Evolutionary conservation across 106 monocot species (phyloP).

Genomic region (Dendrobium huoshanense): DNA sequence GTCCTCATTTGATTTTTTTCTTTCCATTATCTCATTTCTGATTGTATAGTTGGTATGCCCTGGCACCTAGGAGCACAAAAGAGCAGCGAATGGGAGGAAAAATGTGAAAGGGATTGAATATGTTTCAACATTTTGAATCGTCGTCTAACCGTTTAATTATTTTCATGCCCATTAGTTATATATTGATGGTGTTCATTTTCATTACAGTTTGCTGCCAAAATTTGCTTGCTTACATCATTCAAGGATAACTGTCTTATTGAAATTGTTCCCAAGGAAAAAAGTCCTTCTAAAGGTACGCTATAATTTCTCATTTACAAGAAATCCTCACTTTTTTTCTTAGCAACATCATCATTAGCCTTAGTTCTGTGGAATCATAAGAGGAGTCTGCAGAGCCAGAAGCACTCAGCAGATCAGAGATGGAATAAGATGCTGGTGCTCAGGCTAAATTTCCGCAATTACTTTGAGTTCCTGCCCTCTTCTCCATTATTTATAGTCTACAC

Average conservation of each 20-base stretch:
- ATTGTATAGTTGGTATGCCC: neutral
- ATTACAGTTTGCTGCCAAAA: slow-evolving; percentile 77
- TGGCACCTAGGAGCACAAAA: neutral
- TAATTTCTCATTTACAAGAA: slow-evolving; percentile 4
- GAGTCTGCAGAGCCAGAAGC: too few relatives aligned
- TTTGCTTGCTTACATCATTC: slow-evolving; percentile 83
- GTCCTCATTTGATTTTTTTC: too few relatives aligned
- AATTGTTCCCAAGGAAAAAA: slow-evolving; percentile 67
- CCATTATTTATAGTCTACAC: too few relatives aligned
- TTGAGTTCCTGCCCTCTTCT: too few relatives aligned
- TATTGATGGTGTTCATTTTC: neutral
- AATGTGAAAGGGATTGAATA: neutral
- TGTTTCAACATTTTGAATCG: slow-evolving; percentile 3
- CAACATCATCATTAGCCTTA: neutral
- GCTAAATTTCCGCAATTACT: too few relatives aligned
- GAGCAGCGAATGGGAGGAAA: neutral
- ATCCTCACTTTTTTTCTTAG: neutral
- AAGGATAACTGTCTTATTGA: slow-evolving; percentile 75
- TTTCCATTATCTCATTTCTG: neutral
- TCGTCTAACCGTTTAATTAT: neutral
- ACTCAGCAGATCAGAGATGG: too few relatives aligned
- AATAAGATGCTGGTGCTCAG: too few relatives aligned
- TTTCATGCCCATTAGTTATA: neutral
- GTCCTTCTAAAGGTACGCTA: slow-evolving; percentile 57
- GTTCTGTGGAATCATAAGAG: neutral